Evolutionary conservation across 2,329 filamentous ascomycete species (phyloP), one percentile per base, ranked within the genome.

Genomic region (Arachnopeziza araneosa): DNA sequence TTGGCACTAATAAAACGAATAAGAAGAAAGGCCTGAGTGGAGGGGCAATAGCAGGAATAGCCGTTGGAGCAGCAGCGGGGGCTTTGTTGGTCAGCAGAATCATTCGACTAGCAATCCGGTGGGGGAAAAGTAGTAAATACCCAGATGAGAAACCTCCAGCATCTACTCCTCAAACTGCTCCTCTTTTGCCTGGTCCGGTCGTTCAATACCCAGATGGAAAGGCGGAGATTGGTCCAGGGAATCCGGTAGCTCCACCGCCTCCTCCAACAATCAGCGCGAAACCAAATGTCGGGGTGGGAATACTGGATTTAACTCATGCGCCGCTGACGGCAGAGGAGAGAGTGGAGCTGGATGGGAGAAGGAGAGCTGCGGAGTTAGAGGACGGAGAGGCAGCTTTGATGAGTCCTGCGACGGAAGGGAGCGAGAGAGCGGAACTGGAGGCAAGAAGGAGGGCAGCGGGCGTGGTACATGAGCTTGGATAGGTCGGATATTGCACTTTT

Each of bases 361-460:
- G 44, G 74, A 73, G 22, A 76, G 76, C 48, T 75, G 71, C 68
- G 73, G 91, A 95, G 73, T 73, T 96, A 65, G 82, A 84, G 65
- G 86, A 88, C 70, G 93, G 93, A 0, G 84, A 91, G 72, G 88
- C 95, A 1, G 95, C 36, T 14, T 3, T 19, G 17, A 44, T 44
- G 36, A 44, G 10, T 14, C 36, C 10, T 44, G 12, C 36, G 12
- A 44, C 36, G 12, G 0, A 87, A 87, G 75, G 92, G 97, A 76
- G 93, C 17, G 36, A 44, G 17, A 44, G 36, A 19, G 36, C 36
- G 36, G 36, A 44, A 14, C 17, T 44, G 36, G 36, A 44, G 36
- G 36, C 36, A 19, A 44, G 36, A 19, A 44, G 36, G 17, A 14
- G 36, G 36, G 36, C 36, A 19, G 36, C 36, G 17, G 36, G 12